phyloP scores from a whole-genome alignment of 1,284 basidiomycete species.

The Sporisorium scitamineum region DNA sequence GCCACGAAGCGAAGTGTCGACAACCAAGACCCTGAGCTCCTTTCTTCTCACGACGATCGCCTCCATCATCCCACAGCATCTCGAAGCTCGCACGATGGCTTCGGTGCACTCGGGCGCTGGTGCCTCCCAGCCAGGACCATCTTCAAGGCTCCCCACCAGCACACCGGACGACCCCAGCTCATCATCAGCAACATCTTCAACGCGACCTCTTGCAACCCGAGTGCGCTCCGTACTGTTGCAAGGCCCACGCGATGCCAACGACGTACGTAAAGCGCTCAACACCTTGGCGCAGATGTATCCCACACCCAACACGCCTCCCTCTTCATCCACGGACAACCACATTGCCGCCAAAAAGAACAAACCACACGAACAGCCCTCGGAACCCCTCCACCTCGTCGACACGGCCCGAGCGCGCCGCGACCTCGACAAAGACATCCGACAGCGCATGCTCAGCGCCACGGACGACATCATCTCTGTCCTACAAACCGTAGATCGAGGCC shows the following conservation, averaged over 20 bases:
- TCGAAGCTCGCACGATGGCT: constrained; percentile 9
- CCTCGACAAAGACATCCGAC: constrained; percentile 85
- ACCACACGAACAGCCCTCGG: neutral
- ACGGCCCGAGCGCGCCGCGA: constrained; percentile 78
- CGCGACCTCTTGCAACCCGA: constrained; percentile 32
- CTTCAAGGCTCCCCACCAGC: neutral
- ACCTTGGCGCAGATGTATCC: constrained; percentile 43
- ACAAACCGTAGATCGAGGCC: constrained; percentile 82
- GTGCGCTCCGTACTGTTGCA: constrained; percentile 38
- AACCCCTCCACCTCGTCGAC: constrained; percentile 26
- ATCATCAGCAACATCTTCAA: constrained; percentile 5
- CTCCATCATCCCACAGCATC: neutral
- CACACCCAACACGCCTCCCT: neutral
- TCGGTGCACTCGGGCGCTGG: neutral
- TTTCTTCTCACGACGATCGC: neutral
- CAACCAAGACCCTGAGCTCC: constrained; percentile 7
- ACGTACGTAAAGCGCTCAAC: constrained; percentile 27
- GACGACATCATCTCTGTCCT: constrained; percentile 84
- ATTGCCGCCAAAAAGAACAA: neutral
- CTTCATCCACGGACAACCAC: neutral
- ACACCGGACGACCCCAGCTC: constrained; percentile 6
- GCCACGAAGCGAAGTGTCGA: constrained; percentile 7
- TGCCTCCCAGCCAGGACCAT: constrained; percentile 12
- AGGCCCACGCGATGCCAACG: constrained; percentile 16
- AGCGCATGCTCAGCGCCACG: constrained; percentile 81